These are phyloP conservation scores for Pseudozyma flocculosa DNA, from an alignment of 1,284 basidiomycete genomes.

Conservation along the genomic window DNA sequence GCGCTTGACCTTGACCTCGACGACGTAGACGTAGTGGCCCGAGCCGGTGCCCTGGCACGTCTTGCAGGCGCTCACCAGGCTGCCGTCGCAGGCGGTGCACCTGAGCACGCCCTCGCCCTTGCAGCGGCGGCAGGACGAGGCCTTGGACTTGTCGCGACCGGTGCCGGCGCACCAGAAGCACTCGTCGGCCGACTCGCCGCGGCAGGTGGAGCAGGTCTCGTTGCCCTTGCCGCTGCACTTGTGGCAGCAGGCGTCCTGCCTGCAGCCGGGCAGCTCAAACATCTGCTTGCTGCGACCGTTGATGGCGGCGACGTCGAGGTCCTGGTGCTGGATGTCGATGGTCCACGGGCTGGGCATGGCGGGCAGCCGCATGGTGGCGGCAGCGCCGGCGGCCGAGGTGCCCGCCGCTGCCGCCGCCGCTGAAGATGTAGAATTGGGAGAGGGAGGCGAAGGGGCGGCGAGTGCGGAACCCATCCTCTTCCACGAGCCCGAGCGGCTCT, in stretches of 20 bases:
- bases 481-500: constrained; percentile 29
- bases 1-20: constrained; percentile 38
- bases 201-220: constrained; percentile 31
- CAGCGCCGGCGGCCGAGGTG: not conserved
- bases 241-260: constrained; percentile 30
- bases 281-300: constrained; percentile 37
- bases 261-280: constrained; percentile 35
- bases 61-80: constrained; percentile 21
- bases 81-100: constrained; percentile 39
- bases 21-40: constrained; percentile 37
- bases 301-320: constrained; percentile 30
- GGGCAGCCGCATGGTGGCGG: constrained; percentile 13
- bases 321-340: constrained; percentile 35
- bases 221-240: constrained; percentile 26
- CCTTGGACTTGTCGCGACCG: constrained; percentile 36
- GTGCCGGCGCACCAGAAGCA: constrained; percentile 50
- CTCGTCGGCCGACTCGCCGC: constrained; percentile 36
- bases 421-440: no score
- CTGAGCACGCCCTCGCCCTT: constrained; percentile 36
- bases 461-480: constrained; percentile 18
- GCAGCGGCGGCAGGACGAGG: constrained; percentile 36
- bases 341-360: constrained; percentile 40
- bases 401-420: no score
- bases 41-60: constrained; percentile 36
- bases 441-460: not conserved